Percentiles rank a stretch among this genome's conserved stretches.
Evolutionary conservation across 495 filamentous ascomycete species (phyloP).

Genomic region (Halenospora varia): DNA sequence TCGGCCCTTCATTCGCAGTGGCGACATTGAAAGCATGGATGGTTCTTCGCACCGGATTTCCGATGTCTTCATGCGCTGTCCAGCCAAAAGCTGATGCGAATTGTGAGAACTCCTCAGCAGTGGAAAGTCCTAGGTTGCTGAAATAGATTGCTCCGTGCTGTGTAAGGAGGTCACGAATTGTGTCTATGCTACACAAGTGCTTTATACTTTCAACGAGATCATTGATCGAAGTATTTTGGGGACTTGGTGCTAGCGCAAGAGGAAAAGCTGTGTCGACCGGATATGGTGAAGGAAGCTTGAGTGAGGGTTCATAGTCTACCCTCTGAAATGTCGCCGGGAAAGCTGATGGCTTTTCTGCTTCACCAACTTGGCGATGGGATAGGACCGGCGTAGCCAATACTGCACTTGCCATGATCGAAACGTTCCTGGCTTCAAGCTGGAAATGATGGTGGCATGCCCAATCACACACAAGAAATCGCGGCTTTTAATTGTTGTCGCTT

Average conservation of each 20-base stretch:
- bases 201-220: slow-evolving; percentile 1
- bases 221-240: neutral
- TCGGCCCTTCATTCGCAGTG: slow-evolving; percentile 49
- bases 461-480: no score
- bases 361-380: no score
- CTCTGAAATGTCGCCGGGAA: no score
- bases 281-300: neutral
- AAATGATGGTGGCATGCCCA: no score
- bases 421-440: no score
- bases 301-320: no score
- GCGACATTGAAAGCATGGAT: slow-evolving; percentile 48
- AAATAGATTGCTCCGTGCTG: slow-evolving; percentile 37
- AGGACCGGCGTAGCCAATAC: no score
- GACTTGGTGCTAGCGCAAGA: slow-evolving; percentile 36
- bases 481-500: no score
- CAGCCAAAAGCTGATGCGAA: slow-evolving; percentile 53
- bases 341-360: no score
- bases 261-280: slow-evolving; percentile 36
- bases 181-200: neutral
- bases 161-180: slow-evolving; percentile 22
- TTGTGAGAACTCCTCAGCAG: slow-evolving; percentile 41
- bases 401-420: no score
- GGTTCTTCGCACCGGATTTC: slow-evolving; percentile 47
- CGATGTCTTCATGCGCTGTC: slow-evolving; percentile 51
- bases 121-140: slow-evolving; percentile 30